Evolutionary conservation across 2,329 filamentous ascomycete genomes (phyloP).

Genomic region (Pseudogymnoascus pannorum): DNA sequence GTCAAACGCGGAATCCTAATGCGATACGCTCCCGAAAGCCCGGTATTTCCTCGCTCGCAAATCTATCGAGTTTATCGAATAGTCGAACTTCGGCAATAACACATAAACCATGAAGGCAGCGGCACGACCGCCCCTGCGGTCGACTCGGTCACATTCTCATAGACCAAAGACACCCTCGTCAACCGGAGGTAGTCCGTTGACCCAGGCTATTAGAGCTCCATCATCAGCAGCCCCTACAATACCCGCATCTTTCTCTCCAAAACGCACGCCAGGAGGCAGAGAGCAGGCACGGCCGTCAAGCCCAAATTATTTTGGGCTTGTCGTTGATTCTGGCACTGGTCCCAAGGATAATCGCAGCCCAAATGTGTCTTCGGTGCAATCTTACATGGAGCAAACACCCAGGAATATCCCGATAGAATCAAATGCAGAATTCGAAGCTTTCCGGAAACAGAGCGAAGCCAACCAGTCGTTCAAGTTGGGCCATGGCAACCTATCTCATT

Average conservation of each 20-base stretch:
- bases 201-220: conserved; percentile 18
- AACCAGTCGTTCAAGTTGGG: conserved; percentile 46
- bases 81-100: background rate
- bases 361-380: conserved; percentile 62
- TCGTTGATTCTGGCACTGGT: conserved; percentile 53
- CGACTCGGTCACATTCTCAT: conserved; percentile 24
- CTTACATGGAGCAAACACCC: conserved; percentile 61
- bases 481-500: conserved; percentile 37
- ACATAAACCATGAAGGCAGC: conserved; percentile 24
- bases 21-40: background rate
- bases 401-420: conserved; percentile 64
- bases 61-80: background rate
- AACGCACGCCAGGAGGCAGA: conserved; percentile 22
- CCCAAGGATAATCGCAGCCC: conserved; percentile 69
- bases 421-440: conserved; percentile 77
- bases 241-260: conserved; percentile 8
- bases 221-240: conserved; percentile 24
- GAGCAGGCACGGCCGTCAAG: conserved; percentile 46
- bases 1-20: conserved; percentile 1
- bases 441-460: conserved; percentile 64
- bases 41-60: background rate
- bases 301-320: conserved; percentile 82
- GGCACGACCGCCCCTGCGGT: conserved; percentile 24
- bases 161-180: conserved; percentile 9
- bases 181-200: conserved; percentile 20